These are phyloP conservation scores for Hypoxylon subgilvum DNA, from an alignment of 495 filamentous ascomycete species.

Conservation along the genomic window DNA sequence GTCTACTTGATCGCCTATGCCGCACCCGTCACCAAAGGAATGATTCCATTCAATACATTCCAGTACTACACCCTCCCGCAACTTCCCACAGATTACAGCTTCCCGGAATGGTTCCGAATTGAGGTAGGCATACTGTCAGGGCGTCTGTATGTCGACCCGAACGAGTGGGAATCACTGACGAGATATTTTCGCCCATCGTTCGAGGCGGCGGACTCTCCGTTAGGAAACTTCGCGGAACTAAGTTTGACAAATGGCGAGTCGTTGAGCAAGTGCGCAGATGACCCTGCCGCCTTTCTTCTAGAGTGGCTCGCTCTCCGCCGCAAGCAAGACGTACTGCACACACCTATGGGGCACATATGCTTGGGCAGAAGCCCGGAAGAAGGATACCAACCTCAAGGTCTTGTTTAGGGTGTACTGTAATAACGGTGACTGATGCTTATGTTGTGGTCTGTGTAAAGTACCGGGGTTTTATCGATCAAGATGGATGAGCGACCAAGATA, in stretches of 20 bases:
- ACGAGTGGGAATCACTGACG: slow-evolving; percentile 38
- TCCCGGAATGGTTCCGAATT: slow-evolving; percentile 54
- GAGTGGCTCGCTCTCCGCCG: background rate
- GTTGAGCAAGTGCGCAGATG: background rate
- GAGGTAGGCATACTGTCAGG: slow-evolving; percentile 64
- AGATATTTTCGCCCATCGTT: background rate
- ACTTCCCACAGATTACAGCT: slow-evolving; percentile 42
- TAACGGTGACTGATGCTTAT: no score
- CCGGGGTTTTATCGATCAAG: no score
- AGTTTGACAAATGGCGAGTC: background rate
- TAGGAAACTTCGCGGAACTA: background rate
- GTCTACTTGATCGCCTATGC: slow-evolving; percentile 58
- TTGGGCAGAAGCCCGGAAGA: background rate
- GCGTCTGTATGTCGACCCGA: slow-evolving; percentile 59
- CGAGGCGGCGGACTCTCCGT: background rate
- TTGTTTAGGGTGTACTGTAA: no score
- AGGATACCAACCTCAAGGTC: no score
- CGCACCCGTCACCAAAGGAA: slow-evolving; percentile 58
- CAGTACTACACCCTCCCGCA: slow-evolving; percentile 55
- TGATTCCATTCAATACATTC: slow-evolving; percentile 60
- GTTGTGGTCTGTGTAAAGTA: no score
- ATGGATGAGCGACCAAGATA: no score
- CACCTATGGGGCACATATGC: background rate
- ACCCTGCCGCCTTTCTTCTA: background rate
- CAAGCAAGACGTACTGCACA: background rate